Percentiles rank a stretch among this genome's conserved stretches.
Evolutionary conservation across 2,329 filamentous ascomycete genomes (phyloP).

Genomic region (Botrytis elliptica): DNA sequence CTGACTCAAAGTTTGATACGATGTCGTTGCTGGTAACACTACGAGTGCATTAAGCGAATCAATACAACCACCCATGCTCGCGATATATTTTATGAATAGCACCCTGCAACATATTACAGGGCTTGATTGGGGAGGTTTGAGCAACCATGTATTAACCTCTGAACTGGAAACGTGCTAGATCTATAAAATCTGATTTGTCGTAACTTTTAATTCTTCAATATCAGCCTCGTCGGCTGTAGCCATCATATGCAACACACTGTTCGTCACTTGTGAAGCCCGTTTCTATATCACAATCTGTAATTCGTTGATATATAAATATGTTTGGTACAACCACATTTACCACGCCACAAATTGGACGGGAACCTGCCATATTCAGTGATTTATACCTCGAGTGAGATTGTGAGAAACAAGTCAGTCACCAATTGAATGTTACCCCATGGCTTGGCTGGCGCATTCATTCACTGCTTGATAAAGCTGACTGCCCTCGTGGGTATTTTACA

Average conservation of each 20-base stretch:
- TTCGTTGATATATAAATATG: conserved; percentile 14
- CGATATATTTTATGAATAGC: neutral
- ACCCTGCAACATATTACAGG: neutral
- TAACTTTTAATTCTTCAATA: neutral
- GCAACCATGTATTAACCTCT: conserved; percentile 2
- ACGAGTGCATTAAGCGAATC: conserved; percentile 8
- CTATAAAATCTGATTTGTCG: neutral
- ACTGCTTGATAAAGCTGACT: conserved; percentile 16
- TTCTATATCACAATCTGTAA: neutral
- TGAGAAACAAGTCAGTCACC: neutral
- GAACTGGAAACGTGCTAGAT: conserved; percentile 7
- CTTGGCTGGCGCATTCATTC: conserved; percentile 5
- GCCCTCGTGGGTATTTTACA: neutral
- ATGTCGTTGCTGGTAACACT: neutral
- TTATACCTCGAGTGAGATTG: neutral
- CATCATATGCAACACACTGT: neutral
- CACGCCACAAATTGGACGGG: neutral
- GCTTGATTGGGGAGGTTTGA: neutral
- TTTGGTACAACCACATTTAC: neutral
- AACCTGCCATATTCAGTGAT: conserved; percentile 3
- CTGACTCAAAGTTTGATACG: neutral
- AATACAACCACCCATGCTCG: conserved; percentile 3
- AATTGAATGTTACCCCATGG: neutral
- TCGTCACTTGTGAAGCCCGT: neutral
- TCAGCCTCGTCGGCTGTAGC: neutral